A percentile compares a stretch with the other conserved stretches of the same genome.
phyloP scores from a whole-genome alignment of 2,329 filamentous ascomycete genomes.

The Trichoderma gracile region DNA sequence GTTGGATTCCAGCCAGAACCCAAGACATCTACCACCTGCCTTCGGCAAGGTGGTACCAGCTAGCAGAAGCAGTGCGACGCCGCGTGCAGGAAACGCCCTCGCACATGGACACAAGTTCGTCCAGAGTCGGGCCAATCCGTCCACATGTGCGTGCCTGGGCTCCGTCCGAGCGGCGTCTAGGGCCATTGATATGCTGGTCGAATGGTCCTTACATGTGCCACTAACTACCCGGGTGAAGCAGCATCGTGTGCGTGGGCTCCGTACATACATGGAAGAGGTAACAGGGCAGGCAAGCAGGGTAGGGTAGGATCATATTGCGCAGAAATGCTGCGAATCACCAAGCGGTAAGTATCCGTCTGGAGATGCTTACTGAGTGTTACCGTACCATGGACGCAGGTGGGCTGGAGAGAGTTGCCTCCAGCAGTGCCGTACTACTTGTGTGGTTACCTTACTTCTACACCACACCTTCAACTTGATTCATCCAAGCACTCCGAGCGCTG shows the following conservation, averaged over 20 bases:
- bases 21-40: conserved; percentile 5
- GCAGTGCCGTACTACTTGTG: not conserved
- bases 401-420: not conserved
- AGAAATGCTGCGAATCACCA: not conserved
- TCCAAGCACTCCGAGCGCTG: not conserved
- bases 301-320: not conserved
- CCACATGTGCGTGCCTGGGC: conserved; percentile 6
- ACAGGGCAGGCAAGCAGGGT: too few species aligned
- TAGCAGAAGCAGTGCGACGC: conserved; percentile 5
- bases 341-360: not conserved
- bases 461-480: too few species aligned
- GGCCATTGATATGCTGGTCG: not conserved
- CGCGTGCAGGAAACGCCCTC: conserved; percentile 16
- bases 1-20: not conserved
- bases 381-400: not conserved
- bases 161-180: not conserved
- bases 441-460: not conserved
- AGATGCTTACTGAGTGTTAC: not conserved
- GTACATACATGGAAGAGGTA: too few species aligned
- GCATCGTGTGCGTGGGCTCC: too few species aligned
- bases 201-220: not conserved
- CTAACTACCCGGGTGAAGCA: not conserved
- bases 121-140: conserved; percentile 12
- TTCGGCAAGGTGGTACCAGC: not conserved
- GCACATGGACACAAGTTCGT: conserved; percentile 19